Percentiles rank a stretch among this genome's conserved stretches.
Evolutionary conservation across 73 alveolate genomes (phyloP).

Genomic region (Paramecium tetraurelia): DNA sequence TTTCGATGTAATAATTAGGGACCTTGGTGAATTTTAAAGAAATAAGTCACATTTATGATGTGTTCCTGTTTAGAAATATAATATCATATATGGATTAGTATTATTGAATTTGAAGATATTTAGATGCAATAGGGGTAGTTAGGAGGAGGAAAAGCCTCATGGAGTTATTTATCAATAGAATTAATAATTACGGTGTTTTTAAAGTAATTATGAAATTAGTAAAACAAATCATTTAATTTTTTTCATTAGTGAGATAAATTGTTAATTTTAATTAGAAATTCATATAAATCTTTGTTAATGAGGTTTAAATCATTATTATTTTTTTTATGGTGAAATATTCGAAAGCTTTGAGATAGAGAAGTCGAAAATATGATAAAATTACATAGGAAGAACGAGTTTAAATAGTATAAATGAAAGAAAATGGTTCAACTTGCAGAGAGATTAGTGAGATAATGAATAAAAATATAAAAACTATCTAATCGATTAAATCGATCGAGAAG

Average conservation of each 20-base stretch:
- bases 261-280: background rate
- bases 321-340: background rate
- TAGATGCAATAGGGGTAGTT: background rate
- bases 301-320: background rate
- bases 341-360: background rate
- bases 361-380: background rate
- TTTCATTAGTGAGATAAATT: background rate
- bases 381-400: background rate
- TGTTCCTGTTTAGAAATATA: background rate
- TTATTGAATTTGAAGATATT: too few relatives aligned
- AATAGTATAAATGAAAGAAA: background rate
- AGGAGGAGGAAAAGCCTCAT: background rate
- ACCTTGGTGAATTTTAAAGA: background rate
- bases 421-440: background rate
- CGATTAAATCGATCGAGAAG: background rate
- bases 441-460: background rate
- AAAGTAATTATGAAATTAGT: background rate
- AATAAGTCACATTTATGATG: background rate
- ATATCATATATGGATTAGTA: background rate
- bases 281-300: background rate
- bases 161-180: background rate
- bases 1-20: too few relatives aligned
- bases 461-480: background rate
- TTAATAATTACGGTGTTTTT: background rate
- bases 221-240: background rate